Percentiles rank a stretch among this genome's conserved stretches.
Conservation (phyloP, 257 asterid species). For the Solanum sitiens region DNA sequence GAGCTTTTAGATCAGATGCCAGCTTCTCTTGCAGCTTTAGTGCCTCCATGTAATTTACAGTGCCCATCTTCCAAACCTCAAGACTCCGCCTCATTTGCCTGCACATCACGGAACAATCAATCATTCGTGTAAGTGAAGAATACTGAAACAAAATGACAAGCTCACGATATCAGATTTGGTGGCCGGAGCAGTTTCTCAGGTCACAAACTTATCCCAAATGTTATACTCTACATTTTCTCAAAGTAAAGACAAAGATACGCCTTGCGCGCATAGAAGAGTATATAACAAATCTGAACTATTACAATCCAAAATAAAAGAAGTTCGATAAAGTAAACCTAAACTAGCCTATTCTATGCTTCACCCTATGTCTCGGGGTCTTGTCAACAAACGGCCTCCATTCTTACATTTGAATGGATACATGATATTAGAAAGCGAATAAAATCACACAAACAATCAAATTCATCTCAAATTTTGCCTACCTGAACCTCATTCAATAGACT, state of each 20-base stretch:
- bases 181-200: not conserved
- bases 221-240: not conserved
- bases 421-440: not conserved
- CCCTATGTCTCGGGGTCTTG: no score
- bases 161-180: not conserved
- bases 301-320: no score
- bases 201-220: not conserved
- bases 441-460: not conserved
- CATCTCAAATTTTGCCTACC: not conserved
- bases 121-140: not conserved
- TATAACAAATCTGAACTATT: no score
- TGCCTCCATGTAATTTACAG: constrained; percentile 41
- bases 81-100: constrained; percentile 20
- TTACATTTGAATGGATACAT: not conserved
- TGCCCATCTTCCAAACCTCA: constrained; percentile 57
- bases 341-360: no score
- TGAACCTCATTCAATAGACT: not conserved
- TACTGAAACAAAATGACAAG: not conserved
- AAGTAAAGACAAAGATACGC: not conserved
- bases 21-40: constrained; percentile 56
- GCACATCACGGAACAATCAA: not conserved
- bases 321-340: no score
- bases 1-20: constrained; percentile 34
- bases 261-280: no score
- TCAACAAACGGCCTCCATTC: not conserved